Evolutionary conservation across 129 eudicot genomes (phyloP).

Genomic region (Lactuca saligna): DNA sequence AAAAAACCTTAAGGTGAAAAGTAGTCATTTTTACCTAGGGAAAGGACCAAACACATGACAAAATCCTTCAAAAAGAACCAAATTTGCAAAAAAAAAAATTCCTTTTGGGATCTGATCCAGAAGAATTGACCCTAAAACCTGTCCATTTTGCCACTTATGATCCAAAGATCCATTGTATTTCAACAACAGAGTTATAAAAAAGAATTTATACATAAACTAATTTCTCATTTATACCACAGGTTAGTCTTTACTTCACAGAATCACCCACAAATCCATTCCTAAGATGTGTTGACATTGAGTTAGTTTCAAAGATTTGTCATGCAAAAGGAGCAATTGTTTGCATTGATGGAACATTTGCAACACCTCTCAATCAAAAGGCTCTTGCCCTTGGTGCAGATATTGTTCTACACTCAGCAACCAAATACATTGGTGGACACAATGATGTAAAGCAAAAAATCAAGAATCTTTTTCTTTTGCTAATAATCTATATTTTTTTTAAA

Average conservation of each 20-base stretch:
- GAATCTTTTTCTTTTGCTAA: not conserved
- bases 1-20: too few relatives aligned
- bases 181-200: not conserved
- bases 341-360: constrained; percentile 89
- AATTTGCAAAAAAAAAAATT: too few relatives aligned
- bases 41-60: too few relatives aligned
- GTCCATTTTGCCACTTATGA: not conserved
- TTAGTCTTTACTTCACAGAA: constrained; percentile 76
- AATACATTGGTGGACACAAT: constrained; percentile 83
- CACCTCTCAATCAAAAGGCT: constrained; percentile 91
- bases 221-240: constrained; percentile 39
- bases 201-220: not conserved
- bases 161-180: not conserved
- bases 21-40: too few relatives aligned
- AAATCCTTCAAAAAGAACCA: too few relatives aligned
- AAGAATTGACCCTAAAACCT: too few relatives aligned
- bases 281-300: constrained; percentile 81
- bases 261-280: constrained; percentile 92
- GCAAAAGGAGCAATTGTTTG: constrained; percentile 78
- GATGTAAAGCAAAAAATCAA: constrained; percentile 50
- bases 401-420: constrained; percentile 83
- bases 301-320: constrained; percentile 86
- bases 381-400: constrained; percentile 91
- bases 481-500: not conserved
- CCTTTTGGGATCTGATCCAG: too few relatives aligned